These are phyloP conservation scores for Paramyrothecium roridum DNA, from an alignment of 2,329 filamentous ascomycete genomes.

Conservation along the genomic window DNA sequence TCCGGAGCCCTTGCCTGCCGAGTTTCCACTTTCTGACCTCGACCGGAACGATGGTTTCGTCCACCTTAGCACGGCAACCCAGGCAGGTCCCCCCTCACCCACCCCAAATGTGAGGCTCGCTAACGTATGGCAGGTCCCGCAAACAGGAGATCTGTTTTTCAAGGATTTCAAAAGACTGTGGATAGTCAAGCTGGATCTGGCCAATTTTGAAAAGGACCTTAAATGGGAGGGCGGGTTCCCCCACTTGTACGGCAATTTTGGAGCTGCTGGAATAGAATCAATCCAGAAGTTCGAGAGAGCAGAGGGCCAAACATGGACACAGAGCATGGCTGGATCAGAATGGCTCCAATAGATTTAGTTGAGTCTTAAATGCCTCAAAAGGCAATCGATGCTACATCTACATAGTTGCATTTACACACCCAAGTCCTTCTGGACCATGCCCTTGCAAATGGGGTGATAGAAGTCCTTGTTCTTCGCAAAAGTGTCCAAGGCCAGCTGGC, in stretches of 20 bases:
- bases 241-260: conserved; percentile 59
- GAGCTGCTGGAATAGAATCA: conserved; percentile 46
- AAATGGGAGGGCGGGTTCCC: conserved; percentile 59
- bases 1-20: conserved; percentile 47
- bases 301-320: conserved; percentile 44
- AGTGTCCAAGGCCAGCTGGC: conserved; percentile 71
- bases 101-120: background rate
- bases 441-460: conserved; percentile 90
- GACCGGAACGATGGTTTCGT: conserved; percentile 60
- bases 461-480: conserved; percentile 88
- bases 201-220: conserved; percentile 36
- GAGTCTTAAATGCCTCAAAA: background rate
- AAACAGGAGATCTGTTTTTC: conserved; percentile 44
- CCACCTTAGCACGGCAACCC: conserved; percentile 54
- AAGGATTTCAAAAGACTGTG: conserved; percentile 34
- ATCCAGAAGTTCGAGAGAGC: conserved; percentile 41
- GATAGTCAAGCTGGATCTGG: conserved; percentile 52
- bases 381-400: background rate
- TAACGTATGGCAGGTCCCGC: conserved; percentile 32
- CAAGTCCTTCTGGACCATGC: conserved; percentile 84
- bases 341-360: conserved; percentile 36
- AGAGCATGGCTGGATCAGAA: conserved; percentile 32
- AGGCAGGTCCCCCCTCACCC: conserved; percentile 34
- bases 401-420: conserved; percentile 26
- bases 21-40: conserved; percentile 56